Evolutionary conservation across 202 grass and related monocot species (phyloP).

Genomic region (Musa balbisiana): DNA sequence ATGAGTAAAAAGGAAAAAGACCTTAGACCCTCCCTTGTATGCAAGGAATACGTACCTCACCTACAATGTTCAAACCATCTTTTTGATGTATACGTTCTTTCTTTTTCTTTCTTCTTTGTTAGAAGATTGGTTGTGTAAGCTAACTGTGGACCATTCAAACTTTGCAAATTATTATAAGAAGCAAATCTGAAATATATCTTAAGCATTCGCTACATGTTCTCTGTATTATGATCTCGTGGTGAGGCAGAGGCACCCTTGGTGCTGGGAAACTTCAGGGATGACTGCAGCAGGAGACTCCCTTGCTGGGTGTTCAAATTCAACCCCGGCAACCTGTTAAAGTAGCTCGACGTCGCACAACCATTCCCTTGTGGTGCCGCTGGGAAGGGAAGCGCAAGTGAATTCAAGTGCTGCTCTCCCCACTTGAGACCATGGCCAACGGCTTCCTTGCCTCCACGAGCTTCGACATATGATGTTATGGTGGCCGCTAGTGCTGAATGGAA

Average conservation of each 20-base stretch:
- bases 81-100: no score
- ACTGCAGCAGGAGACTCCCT: constrained; percentile 28
- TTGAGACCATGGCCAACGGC: constrained; percentile 33
- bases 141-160: no score
- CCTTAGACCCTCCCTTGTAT: no score
- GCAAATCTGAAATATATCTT: no score
- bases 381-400: not conserved
- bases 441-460: constrained; percentile 32
- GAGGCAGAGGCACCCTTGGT: constrained; percentile 41
- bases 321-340: constrained; percentile 17
- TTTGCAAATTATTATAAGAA: no score
- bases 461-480: constrained; percentile 76
- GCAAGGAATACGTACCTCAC: no score
- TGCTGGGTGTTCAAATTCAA: constrained; percentile 21
- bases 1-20: no score
- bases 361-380: not conserved
- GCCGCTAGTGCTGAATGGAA: constrained; percentile 74
- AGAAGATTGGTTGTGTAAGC: no score
- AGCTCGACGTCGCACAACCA: constrained; percentile 28
- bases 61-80: no score
- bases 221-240: constrained; percentile 36
- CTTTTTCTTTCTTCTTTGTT: no score
- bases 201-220: constrained; percentile 1
- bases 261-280: constrained; percentile 32
- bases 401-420: constrained; percentile 1